Evolutionary conservation across 2,329 filamentous ascomycete genomes (phyloP), one percentile per base, ranked within the genome.

Genomic region (Microdochium paspali): DNA sequence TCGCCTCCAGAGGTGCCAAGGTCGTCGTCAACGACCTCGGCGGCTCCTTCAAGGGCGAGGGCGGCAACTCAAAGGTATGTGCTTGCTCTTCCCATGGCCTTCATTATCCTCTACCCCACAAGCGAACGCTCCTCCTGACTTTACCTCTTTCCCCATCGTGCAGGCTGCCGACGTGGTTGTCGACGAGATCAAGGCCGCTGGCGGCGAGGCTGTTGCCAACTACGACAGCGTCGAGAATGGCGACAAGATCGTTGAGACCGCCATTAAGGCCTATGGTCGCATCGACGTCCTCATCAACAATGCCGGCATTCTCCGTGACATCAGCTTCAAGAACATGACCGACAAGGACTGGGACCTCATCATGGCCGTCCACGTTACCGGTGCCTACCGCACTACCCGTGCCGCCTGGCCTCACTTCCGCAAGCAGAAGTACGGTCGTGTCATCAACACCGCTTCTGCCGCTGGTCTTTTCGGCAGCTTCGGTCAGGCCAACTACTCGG

Each of bases 261-360:
- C 87, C 58, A 86, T 93, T 64, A 73, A 87, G 67, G 74, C 73
- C 48, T 93, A 84, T 63, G 87, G 91, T 57, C 87, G 91, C 60
- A 80, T 98, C 68, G 91, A 98, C 67, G 74, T 98, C 54, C 83
- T 98, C 59, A 85, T 98, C 71, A 98, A 98, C 79, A 98, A 97
- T 65, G 93, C 93, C 51, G 91, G 93, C 62, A 97, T 97, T 63
- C 77, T 95, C 51, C 85, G 91, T 51, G 90, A 97, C 71, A 68
- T 97, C 63, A 91, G 87, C 77, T 97, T 98, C 76, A 95, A 95
- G 80, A 97, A 97, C 72, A 94, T 97, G 80, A 93, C 85, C 67
- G 93, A 98, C 66, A 71, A 85, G 63, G 93, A 98, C 68, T 98
- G 93, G 93, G 91, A 98, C 65, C 72, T 96, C 57, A 87, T 96